Percentiles rank a stretch among this genome's conserved stretches.
Conservation (phyloP, 2,329 filamentous ascomycete genomes). For the Chaetomium strumarium region DNA sequence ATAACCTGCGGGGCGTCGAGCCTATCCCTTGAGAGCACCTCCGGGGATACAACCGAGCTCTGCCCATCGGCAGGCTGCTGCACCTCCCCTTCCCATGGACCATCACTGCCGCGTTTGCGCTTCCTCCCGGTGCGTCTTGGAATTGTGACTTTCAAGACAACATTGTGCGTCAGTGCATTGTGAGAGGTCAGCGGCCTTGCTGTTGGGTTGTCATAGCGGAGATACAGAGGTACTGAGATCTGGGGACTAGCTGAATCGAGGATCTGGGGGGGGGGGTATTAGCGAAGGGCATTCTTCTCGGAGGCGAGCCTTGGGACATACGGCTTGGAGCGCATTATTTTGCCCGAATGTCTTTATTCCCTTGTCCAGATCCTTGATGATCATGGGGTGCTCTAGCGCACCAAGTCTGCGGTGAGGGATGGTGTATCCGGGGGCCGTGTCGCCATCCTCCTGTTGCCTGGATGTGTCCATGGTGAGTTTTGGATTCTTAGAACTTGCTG, state of each 20-base stretch:
- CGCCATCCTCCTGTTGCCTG: constrained; percentile 8
- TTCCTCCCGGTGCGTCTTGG: constrained; percentile 83
- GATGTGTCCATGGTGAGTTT: constrained; percentile 6
- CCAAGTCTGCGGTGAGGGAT: constrained; percentile 35
- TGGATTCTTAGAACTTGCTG: background rate
- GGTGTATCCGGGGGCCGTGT: constrained; percentile 32
- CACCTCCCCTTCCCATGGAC: constrained; percentile 51
- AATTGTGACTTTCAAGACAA: constrained; percentile 80
- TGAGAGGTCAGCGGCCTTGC: constrained; percentile 73
- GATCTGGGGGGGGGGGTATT: constrained; percentile 31
- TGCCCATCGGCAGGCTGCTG: constrained; percentile 28
- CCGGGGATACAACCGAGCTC: constrained; percentile 12
- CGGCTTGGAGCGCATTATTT: constrained; percentile 34
- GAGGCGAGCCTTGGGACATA: constrained; percentile 18
- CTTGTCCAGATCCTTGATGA: constrained; percentile 37
- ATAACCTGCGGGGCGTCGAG: constrained; percentile 51
- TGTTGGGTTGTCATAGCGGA: constrained; percentile 74
- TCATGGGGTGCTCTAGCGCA: constrained; percentile 40
- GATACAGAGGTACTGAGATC: constrained; percentile 59
- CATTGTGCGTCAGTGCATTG: constrained; percentile 69
- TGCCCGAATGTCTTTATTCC: constrained; percentile 37
- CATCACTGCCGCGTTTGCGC: constrained; percentile 70
- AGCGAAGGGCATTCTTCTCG: background rate
- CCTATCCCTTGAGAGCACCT: constrained; percentile 40
- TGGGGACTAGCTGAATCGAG: constrained; percentile 40